phyloP scores from a whole-genome alignment of 192 early-diverging fungal species.

The Backusella tuberculispora region DNA sequence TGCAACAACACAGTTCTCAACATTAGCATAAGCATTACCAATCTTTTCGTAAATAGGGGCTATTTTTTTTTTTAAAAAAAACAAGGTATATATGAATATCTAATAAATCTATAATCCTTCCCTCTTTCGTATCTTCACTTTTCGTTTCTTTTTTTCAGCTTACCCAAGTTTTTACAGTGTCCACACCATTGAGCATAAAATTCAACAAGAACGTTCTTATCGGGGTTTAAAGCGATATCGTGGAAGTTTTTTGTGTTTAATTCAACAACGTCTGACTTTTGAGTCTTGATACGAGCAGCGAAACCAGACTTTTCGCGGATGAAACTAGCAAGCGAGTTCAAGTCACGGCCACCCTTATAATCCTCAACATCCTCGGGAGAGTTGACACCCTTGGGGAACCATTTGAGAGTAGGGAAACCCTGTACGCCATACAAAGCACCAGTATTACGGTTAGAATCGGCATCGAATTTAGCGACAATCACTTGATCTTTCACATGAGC shows the following conservation, averaged over 20 bases:
- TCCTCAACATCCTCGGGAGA: slow-evolving; percentile 67
- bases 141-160: neutral
- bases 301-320: slow-evolving; percentile 85
- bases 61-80: slow-evolving; percentile 9
- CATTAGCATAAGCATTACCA: slow-evolving; percentile 75
- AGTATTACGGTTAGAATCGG: slow-evolving; percentile 84
- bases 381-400: slow-evolving; percentile 85
- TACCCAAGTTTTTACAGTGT: slow-evolving; percentile 72
- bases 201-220: slow-evolving; percentile 84
- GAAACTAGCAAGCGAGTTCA: slow-evolving; percentile 76
- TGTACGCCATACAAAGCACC: slow-evolving; percentile 76
- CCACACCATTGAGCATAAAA: slow-evolving; percentile 96
- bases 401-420: slow-evolving; percentile 93
- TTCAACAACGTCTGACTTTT: slow-evolving; percentile 64
- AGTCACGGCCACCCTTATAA: slow-evolving; percentile 82
- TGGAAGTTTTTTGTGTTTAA: slow-evolving; percentile 82
- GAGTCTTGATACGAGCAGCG: slow-evolving; percentile 72
- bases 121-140: neutral
- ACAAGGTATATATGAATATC: neutral
- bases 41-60: slow-evolving; percentile 94
- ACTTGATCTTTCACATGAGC: slow-evolving; percentile 71
- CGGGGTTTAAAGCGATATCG: slow-evolving; percentile 67
- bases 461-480: slow-evolving; percentile 89
- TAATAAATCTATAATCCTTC: neutral
- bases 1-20: slow-evolving; percentile 81